These are phyloP conservation scores for Tetradesmus obliquus DNA, from an alignment of 139 green algal species.

Conservation along the genomic window DNA sequence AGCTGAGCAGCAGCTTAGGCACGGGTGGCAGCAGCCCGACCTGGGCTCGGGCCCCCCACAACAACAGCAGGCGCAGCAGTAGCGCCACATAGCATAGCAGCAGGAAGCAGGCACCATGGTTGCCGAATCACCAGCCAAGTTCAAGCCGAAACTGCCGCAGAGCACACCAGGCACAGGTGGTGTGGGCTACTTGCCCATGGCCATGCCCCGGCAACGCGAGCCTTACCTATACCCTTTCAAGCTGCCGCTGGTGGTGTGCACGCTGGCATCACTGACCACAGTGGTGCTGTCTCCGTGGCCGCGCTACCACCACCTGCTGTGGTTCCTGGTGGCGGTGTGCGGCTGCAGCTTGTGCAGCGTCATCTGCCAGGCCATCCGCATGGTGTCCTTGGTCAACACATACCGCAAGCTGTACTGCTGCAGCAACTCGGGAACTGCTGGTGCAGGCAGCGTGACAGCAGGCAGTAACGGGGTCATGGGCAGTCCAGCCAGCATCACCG, in stretches of 20 bases:
- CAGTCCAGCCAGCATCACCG: neutral
- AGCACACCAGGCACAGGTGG: neutral
- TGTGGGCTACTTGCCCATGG: slow-evolving; percentile 16
- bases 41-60: neutral
- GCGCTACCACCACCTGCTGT: slow-evolving; percentile 12
- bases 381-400: slow-evolving; percentile 34
- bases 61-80: neutral
- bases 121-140: slow-evolving; percentile 10
- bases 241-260: slow-evolving; percentile 40
- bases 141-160: slow-evolving; percentile 19
- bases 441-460: neutral
- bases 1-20: neutral
- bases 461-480: neutral
- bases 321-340: slow-evolving; percentile 41
- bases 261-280: neutral
- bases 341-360: slow-evolving; percentile 38
- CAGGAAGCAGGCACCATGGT: slow-evolving; percentile 24
- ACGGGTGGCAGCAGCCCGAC: neutral
- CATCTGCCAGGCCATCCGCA: slow-evolving; percentile 42
- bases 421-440: neutral
- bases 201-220: slow-evolving; percentile 11
- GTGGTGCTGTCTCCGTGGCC: slow-evolving; percentile 30
- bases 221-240: slow-evolving; percentile 43
- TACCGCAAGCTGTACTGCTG: slow-evolving; percentile 4
- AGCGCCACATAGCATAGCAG: neutral